These are phyloP conservation scores for Fusarium sp. DNA, from an alignment of 2,329 filamentous ascomycete species.

Conservation along the genomic window DNA sequence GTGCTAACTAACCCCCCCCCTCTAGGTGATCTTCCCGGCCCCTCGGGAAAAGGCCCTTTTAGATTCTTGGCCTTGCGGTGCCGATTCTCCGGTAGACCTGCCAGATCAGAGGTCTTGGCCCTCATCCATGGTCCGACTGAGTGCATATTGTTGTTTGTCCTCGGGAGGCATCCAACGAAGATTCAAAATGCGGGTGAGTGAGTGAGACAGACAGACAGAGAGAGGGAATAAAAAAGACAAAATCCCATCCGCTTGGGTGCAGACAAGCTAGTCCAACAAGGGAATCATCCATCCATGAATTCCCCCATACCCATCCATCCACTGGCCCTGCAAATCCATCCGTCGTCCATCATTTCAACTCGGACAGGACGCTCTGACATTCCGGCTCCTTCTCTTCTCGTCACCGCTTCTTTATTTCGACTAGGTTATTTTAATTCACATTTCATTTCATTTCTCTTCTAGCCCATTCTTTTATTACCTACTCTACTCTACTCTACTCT, in stretches of 20 bases:
- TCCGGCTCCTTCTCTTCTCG: neutral
- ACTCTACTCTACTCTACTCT: no score
- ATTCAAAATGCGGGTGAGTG: neutral
- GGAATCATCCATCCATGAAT: neutral
- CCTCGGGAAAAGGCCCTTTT: neutral
- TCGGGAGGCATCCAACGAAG: constrained; percentile 1
- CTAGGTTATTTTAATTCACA: neutral
- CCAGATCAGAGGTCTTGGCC: constrained; percentile 22
- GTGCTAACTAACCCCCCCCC: neutral
- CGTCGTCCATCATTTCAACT: neutral
- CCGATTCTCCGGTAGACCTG: constrained; percentile 35
- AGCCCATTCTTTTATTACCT: neutral
- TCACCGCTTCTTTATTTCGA: constrained; percentile 15
- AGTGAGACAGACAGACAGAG: neutral
- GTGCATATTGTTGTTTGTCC: neutral
- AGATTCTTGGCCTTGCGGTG: constrained; percentile 21
- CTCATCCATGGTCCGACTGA: neutral
- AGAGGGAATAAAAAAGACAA: neutral
- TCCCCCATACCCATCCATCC: neutral
- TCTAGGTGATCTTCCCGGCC: neutral
- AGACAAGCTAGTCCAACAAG: neutral
- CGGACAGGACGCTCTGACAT: neutral
- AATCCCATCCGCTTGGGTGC: neutral
- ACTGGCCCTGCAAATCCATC: neutral
- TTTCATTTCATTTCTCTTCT: neutral